Base-by-base conservation (phyloP, 2,329 filamentous ascomycete species). In the Helicocarpus griseus region DNA sequence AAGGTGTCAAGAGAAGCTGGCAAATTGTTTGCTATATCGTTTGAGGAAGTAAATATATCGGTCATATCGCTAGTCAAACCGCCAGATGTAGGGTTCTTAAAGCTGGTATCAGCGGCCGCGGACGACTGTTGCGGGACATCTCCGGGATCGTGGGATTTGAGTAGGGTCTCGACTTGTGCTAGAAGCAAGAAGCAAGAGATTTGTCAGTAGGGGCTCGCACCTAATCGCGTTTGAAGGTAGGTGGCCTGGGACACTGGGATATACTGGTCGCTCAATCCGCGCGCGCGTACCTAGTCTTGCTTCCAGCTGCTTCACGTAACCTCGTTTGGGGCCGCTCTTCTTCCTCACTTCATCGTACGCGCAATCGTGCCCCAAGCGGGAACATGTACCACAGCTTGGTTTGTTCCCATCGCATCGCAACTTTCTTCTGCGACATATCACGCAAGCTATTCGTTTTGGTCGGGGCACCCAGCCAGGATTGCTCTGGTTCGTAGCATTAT, bases 281-380 rank as follows among this genome's bases (percentile, higher is more conserved):
- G 46, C 53, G 48, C 53, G 73, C 86, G 73, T 77, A 95, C 89
- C 90, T 63, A 98, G 73, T 67, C 93, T 81, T 66, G 94, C 90
- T 70, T 97, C 93, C 60, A 97, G 72, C 54, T 89, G 85, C 75
- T 95, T 95, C 55, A 95, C 90, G 66, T 96, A 95, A 61, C 90
- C 90, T 65, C 90, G 80, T 74, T 95, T 95, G 2, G 90, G 90
- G 2, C 90, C 90, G 67, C 89, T 95, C 80, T 95, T 95, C 72
- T 89, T 87, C 65, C 90, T 81, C 61, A 91, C 85, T 72, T 95
- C 89, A 65, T 95, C 89, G 65, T 95, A 95, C 55, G 86, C 83
- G 72, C 90, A 95, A 51, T 85, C 80, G 69, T 96, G 90, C 40
- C 87, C 84, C 48, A 95, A 74, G n/a, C 90, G 78, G 29, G 86